Percentiles rank a stretch among this genome's conserved stretches.
Evolutionary conservation across 805 yeast genomes (phyloP).

Genomic region (Candida nanaspora): DNA sequence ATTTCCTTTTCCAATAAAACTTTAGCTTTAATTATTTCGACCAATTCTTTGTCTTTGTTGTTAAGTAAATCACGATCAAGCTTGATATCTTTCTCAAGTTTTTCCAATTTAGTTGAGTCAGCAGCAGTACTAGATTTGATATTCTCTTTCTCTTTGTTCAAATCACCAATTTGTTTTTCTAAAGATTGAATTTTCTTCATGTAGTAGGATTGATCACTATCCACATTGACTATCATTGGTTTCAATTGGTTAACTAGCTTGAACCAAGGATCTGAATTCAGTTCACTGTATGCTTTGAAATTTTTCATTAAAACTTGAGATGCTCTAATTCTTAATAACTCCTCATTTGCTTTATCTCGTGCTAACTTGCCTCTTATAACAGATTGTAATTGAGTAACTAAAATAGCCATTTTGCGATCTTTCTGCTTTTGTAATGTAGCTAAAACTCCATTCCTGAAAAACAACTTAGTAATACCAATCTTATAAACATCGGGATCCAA

Average conservation of each 20-base stretch:
- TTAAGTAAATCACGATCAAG: conserved; percentile 35
- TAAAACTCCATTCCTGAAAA: conserved; percentile 70
- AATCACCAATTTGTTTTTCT: conserved; percentile 44
- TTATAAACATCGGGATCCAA: conserved; percentile 55
- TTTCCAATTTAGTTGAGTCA: conserved; percentile 20
- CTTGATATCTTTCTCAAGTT: conserved; percentile 21
- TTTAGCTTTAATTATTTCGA: conserved; percentile 21
- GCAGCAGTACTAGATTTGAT: conserved; percentile 20
- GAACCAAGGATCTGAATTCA: conserved; percentile 68
- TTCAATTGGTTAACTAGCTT: conserved; percentile 60
- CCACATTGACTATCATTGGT: conserved; percentile 50
- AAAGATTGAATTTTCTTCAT: conserved; percentile 48
- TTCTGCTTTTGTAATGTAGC: conserved; percentile 74
- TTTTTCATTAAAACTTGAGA: conserved; percentile 61
- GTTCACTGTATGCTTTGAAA: conserved; percentile 42
- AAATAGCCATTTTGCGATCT: conserved; percentile 50
- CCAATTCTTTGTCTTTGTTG: conserved; percentile 40
- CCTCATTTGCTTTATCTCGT: conserved; percentile 39
- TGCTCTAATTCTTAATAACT: conserved; percentile 60
- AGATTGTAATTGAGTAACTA: conserved; percentile 59
- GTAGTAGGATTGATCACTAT: conserved; percentile 37
- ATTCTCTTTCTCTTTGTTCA: conserved; percentile 30
- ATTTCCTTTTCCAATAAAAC: conserved; percentile 19
- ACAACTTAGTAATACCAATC: conserved; percentile 65
- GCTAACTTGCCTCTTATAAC: conserved; percentile 54